Percentiles rank a stretch among this genome's conserved stretches.
phyloP scores from a whole-genome alignment of 169 alveolate genomes.

The Babesia gibsoni region DNA sequence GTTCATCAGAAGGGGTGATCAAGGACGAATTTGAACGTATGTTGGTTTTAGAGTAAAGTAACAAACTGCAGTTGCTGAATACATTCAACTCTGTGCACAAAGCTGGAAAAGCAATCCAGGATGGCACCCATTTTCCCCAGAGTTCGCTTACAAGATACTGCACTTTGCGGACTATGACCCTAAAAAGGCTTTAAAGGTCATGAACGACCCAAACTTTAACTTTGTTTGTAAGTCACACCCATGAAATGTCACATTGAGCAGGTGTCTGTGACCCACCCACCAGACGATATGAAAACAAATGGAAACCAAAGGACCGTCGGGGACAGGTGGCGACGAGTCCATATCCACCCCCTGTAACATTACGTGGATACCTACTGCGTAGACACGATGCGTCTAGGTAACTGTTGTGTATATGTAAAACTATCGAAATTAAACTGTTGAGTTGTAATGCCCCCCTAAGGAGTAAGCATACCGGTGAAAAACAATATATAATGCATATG shows the following conservation, averaged over 20 bases:
- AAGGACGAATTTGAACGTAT: constrained; percentile 74
- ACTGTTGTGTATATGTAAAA: not conserved
- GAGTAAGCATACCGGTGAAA: constrained; percentile 40
- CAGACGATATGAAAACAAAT: constrained; percentile 80
- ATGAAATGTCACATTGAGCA: not conserved
- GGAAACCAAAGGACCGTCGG: constrained; percentile 83
- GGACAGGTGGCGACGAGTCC: constrained; percentile 78
- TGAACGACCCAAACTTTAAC: constrained; percentile 79
- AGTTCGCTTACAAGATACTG: constrained; percentile 81
- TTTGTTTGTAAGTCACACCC: constrained; percentile 61
- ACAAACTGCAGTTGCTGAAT: constrained; percentile 66
- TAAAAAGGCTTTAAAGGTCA: constrained; percentile 73
- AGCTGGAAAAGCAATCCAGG: constrained; percentile 83
- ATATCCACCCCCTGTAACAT: constrained; percentile 76
- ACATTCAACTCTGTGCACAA: constrained; percentile 77
- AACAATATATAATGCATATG: constrained; percentile 1
- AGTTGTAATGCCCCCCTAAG: constrained; percentile 61
- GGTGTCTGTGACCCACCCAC: constrained; percentile 83
- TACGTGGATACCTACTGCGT: constrained; percentile 68
- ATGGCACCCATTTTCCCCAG: constrained; percentile 88
- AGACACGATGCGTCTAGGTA: constrained; percentile 53
- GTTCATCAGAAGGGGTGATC: constrained; percentile 71
- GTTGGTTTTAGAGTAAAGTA: not conserved
- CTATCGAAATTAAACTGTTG: constrained; percentile 9
- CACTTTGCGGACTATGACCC: constrained; percentile 85